phyloP scores from a whole-genome alignment of 352 stramenopile genomes.

The Thalassiosira hispida region DNA sequence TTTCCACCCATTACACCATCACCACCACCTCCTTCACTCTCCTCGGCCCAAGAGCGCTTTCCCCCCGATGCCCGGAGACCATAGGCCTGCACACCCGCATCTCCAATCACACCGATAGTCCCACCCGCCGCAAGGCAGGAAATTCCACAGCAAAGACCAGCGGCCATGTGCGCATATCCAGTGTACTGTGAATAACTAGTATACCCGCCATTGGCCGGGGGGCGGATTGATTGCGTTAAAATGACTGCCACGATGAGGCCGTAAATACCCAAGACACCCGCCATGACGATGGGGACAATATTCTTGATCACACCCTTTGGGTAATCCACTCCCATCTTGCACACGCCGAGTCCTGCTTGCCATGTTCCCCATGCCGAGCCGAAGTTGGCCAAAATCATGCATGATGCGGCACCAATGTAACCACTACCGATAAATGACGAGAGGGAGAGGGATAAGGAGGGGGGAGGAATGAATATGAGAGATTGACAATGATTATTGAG shows the following conservation, averaged over 20 bases:
- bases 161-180: slow-evolving; percentile 87
- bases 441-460: slow-evolving; percentile 8
- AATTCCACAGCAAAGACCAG: slow-evolving; percentile 82
- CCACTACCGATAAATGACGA: slow-evolving; percentile 46
- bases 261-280: slow-evolving; percentile 83
- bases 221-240: slow-evolving; percentile 72
- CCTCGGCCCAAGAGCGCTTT: slow-evolving; percentile 65
- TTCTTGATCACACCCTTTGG: slow-evolving; percentile 83
- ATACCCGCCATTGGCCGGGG: slow-evolving; percentile 42
- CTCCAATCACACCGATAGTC: slow-evolving; percentile 87
- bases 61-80: slow-evolving; percentile 69
- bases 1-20: slow-evolving; percentile 54
- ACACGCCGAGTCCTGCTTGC: slow-evolving; percentile 75
- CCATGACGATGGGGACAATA: slow-evolving; percentile 86
- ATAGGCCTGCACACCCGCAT: slow-evolving; percentile 75
- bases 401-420: slow-evolving; percentile 78
- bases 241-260: slow-evolving; percentile 84
- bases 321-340: slow-evolving; percentile 81
- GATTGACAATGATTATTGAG: background rate
- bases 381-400: slow-evolving; percentile 80
- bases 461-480: slow-evolving; percentile 7
- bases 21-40: slow-evolving; percentile 37
- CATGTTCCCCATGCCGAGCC: slow-evolving; percentile 82
- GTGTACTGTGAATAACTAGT: slow-evolving; percentile 81
- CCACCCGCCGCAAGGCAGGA: slow-evolving; percentile 80